phyloP scores from a whole-genome alignment of 1,284 basidiomycete species.

The Ganoderma leucocontextum region DNA sequence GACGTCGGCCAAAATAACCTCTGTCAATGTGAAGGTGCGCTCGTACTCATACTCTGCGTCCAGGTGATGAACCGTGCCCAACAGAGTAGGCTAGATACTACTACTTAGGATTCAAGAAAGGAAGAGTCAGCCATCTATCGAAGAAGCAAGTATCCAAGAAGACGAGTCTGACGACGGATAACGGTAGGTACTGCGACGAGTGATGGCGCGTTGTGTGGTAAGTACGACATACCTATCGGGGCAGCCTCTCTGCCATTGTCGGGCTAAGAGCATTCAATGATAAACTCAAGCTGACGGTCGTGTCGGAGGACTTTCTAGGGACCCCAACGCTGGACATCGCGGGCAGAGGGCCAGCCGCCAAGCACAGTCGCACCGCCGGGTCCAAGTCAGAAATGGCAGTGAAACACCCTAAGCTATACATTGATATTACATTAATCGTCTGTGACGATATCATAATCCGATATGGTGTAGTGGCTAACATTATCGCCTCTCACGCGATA shows the following conservation, averaged over 20 bases:
- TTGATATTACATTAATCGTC: neutral
- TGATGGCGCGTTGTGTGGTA: neutral
- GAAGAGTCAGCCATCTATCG: too few species aligned
- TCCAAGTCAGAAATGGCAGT: too few species aligned
- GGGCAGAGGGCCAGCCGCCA: too few species aligned
- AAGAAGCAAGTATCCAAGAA: neutral
- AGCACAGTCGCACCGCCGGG: too few species aligned
- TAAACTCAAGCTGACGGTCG: neutral
- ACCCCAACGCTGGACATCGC: too few species aligned
- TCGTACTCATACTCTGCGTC: neutral
- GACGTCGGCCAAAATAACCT: neutral
- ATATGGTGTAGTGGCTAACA: conserved; percentile 6
- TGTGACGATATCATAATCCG: neutral
- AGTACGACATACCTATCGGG: neutral
- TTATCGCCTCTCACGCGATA: conserved; percentile 6
- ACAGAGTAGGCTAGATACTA: neutral
- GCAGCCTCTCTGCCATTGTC: neutral
- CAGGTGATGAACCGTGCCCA: neutral
- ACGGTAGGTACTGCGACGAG: neutral
- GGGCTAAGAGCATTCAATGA: neutral
- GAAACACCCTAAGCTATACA: too few species aligned
- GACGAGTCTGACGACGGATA: neutral
- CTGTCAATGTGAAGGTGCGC: neutral
- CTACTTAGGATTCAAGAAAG: neutral
- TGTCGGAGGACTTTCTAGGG: too few species aligned